Evolutionary conservation across 768 basidiomycete genomes (phyloP), one percentile per base, ranked within the genome.

Genomic region (Daedalea quercina): DNA sequence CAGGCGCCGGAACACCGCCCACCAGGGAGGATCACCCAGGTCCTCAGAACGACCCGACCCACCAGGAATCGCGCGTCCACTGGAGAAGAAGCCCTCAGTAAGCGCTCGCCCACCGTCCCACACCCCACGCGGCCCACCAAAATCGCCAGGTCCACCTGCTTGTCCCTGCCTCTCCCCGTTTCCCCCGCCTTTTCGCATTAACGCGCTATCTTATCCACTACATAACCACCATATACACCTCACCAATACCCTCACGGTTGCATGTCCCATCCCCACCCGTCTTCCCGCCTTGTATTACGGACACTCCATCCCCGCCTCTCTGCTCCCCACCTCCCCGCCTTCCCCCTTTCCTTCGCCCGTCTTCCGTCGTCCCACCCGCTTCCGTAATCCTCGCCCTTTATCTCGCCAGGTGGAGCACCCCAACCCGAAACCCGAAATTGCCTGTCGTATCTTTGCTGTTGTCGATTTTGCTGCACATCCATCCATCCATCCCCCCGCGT

Each of bases 381-480:
- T 26, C 25, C 35, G 25, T 8, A n/a, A 44, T 13, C 44, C 13
- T 7, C 44, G 24, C 28, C 46, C 24, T 19, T 3, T n/a, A n/a
- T n/a, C 25, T 40, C 7, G 13, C 6, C 37, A 15, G 37, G 37
- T 17, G 37, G 19, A 40, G 15, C 4, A 15, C 13, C 13, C 37
- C 19, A 40, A 3, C 37, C 37, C 37, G 6, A 6, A 40, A 6
- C 37, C 19, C 37, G 37, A n/a, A n/a, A n/a, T n/a, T 40, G 37
- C 17, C 28, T 26, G n/a, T 31, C 46, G 28, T 33, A 28, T 47
- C 34, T 22, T 49, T 40, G 31, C 33, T 49, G 48, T 49, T 49
- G 48, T 49, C 48, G 48, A 19, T 49, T 49, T 23, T 49, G n/a
- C 48, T 37, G 37, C 37, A 40, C 19, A 15, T 40, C 15, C 7